Evolutionary conservation across 192 early-diverging fungal genomes (phyloP).

Genomic region (Ambispora gerdemannii): DNA sequence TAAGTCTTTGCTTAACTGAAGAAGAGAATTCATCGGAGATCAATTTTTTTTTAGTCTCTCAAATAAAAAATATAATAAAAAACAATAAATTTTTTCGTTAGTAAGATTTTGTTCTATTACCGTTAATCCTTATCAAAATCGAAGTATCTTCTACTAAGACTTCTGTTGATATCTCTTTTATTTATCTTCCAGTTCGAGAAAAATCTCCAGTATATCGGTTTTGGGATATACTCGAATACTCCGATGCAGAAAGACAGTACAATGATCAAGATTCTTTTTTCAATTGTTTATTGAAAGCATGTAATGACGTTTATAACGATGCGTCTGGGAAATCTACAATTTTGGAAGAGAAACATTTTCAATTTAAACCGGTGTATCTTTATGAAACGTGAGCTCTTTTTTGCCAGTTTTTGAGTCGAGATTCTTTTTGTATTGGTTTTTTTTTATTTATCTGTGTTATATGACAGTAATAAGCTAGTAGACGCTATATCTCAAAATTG

Average conservation of each 20-base stretch:
- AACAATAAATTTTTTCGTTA: not conserved
- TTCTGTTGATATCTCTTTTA: not conserved
- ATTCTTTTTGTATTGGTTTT: not conserved
- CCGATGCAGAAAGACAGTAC: not conserved
- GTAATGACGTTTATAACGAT: not conserved
- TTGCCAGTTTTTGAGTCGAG: too few species aligned
- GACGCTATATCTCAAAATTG: not conserved
- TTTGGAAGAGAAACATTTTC: too few species aligned
- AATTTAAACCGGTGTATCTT: too few species aligned
- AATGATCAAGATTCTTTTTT: not conserved
- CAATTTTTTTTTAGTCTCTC: not conserved
- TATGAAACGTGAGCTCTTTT: too few species aligned
- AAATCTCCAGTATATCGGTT: not conserved
- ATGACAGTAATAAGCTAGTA: not conserved
- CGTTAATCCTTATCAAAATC: too few species aligned
- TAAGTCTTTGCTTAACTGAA: slow-evolving; percentile 1
- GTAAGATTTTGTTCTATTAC: too few species aligned
- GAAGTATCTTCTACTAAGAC: not conserved
- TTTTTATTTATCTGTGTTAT: not conserved
- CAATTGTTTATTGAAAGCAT: not conserved
- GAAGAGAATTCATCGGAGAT: not conserved
- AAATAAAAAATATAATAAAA: not conserved
- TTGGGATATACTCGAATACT: not conserved
- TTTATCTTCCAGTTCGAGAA: not conserved
- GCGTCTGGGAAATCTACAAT: not conserved